Conservation (phyloP, 345 rosid species). For the Atalantia buxifolia region DNA sequence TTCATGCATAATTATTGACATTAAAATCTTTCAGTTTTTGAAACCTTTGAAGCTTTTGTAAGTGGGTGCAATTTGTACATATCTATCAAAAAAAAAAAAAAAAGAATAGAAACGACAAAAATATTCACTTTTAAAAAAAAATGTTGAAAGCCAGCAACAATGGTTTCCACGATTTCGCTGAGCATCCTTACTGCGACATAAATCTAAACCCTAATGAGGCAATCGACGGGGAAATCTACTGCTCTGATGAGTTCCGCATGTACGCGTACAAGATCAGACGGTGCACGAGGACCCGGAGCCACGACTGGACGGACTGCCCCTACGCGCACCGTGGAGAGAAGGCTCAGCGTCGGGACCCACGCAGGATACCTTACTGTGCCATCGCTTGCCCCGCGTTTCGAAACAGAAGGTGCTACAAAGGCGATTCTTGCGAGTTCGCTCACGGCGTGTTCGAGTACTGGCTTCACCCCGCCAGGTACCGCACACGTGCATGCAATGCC, state of each 20-base stretch:
- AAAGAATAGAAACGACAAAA: neutral
- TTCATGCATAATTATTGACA: neutral
- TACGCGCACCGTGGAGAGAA: slow-evolving; percentile 88
- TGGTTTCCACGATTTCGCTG: slow-evolving; percentile 21
- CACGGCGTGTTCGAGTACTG: slow-evolving; percentile 88
- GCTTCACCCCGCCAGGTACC: slow-evolving; percentile 76
- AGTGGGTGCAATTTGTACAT: neutral
- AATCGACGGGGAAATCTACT: slow-evolving; percentile 35
- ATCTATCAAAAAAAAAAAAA: no score
- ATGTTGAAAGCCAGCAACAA: slow-evolving; percentile 27
- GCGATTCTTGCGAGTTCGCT: slow-evolving; percentile 63
- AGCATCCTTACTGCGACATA: slow-evolving; percentile 29
- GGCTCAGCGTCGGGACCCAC: slow-evolving; percentile 91
- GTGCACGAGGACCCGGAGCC: slow-evolving; percentile 66
- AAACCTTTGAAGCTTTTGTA: neutral
- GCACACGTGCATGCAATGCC: slow-evolving; percentile 73
- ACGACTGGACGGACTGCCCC: slow-evolving; percentile 96
- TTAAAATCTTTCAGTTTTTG: neutral
- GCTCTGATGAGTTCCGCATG: slow-evolving; percentile 80
- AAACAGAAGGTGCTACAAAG: slow-evolving; percentile 56
- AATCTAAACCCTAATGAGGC: slow-evolving; percentile 24
- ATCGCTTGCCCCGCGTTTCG: slow-evolving; percentile 73
- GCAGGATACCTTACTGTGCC: slow-evolving; percentile 57
- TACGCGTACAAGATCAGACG: slow-evolving; percentile 77
- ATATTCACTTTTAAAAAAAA: neutral